Conservation (phyloP, 2,329 filamentous ascomycete species). For the Botrytis hyacinthi region DNA sequence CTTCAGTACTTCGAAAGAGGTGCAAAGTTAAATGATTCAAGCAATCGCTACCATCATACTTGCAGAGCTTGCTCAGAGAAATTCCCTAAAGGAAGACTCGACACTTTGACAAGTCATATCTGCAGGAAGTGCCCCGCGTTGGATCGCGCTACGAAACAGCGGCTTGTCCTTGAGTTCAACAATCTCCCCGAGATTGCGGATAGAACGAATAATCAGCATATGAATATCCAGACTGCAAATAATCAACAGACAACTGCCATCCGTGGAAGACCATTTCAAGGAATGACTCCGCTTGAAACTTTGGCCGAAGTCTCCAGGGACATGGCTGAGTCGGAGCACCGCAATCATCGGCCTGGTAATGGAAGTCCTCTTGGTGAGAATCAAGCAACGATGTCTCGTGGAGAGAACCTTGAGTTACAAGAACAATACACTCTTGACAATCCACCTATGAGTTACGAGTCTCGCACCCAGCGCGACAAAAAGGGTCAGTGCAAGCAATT, state of each 20-base stretch:
- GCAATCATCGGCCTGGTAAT: constrained; percentile 51
- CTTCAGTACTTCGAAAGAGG: constrained; percentile 86
- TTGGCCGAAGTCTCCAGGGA: constrained; percentile 85
- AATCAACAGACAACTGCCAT: constrained; percentile 27
- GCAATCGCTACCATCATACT: constrained; percentile 88
- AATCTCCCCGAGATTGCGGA: constrained; percentile 57
- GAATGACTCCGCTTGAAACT: constrained; percentile 75
- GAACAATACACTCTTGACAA: constrained; percentile 60
- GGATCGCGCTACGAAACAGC: constrained; percentile 69
- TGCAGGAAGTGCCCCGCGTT: constrained; percentile 85
- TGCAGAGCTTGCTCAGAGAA: constrained; percentile 86
- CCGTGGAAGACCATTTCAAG: constrained; percentile 41
- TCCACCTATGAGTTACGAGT: constrained; percentile 51
- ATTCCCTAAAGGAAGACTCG: constrained; percentile 86
- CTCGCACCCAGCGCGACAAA: constrained; percentile 39
- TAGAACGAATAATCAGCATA: constrained; percentile 40
- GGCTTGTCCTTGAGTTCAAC: constrained; percentile 70
- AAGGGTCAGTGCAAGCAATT: constrained; percentile 40
- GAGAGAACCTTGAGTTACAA: constrained; percentile 50
- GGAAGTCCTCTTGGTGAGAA: constrained; percentile 40
- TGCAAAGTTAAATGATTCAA: constrained; percentile 80
- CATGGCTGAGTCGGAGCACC: constrained; percentile 65
- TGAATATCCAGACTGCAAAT: constrained; percentile 12
- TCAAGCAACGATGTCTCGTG: constrained; percentile 28
- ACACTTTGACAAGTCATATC: constrained; percentile 77